Evolutionary conservation across 192 early-diverging fungal species (phyloP).

Genomic region (Gamsiella multidivaricata): DNA sequence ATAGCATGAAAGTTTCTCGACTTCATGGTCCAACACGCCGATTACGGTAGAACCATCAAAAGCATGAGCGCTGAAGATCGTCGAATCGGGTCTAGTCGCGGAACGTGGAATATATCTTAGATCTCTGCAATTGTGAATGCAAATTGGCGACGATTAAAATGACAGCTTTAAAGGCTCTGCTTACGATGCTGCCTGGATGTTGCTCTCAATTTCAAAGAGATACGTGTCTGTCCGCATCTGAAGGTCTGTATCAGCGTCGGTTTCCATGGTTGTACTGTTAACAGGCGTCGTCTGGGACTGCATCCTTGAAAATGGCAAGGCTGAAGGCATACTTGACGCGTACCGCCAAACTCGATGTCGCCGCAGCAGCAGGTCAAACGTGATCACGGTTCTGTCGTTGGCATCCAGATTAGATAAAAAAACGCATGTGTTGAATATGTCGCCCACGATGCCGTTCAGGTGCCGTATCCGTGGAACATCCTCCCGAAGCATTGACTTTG

Average conservation of each 20-base stretch:
- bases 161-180: not conserved
- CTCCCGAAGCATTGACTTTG: constrained; percentile 8
- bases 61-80: constrained; percentile 44
- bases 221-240: constrained; percentile 36
- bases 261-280: not conserved
- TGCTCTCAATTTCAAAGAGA: constrained; percentile 26
- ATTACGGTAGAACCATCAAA: constrained; percentile 38
- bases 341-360: constrained; percentile 39
- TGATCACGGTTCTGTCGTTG: constrained; percentile 12
- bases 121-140: not conserved
- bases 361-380: constrained; percentile 18
- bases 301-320: constrained; percentile 7
- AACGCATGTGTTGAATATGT: constrained; percentile 35
- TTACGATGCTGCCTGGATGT: constrained; percentile 32
- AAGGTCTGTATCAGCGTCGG: constrained; percentile 19
- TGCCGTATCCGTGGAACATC: constrained; percentile 24
- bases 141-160: not conserved
- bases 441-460: constrained; percentile 8
- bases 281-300: not conserved
- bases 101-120: not conserved
- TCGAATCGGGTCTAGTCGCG: constrained; percentile 15
- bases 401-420: constrained; percentile 17
- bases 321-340: constrained; percentile 14
- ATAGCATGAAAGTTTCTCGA: constrained; percentile 24
- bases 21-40: constrained; percentile 32